Evolutionary conservation across 495 filamentous ascomycete genomes (phyloP).

Genomic region (Penicillium desertorum): DNA sequence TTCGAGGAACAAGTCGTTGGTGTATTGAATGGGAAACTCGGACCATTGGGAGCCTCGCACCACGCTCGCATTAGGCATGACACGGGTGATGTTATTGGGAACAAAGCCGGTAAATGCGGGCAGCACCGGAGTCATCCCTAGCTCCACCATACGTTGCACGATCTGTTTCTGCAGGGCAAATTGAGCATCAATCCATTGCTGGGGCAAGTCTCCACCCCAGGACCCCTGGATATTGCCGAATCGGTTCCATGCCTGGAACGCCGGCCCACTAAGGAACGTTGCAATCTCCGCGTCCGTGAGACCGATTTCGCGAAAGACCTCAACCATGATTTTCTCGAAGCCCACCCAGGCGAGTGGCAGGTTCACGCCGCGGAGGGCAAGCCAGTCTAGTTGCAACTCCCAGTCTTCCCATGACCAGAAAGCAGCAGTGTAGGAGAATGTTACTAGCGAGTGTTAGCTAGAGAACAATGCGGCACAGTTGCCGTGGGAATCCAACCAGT

Average conservation of each 20-base stretch:
- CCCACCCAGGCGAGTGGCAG: conserved; percentile 55
- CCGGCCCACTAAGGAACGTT: conserved; percentile 49
- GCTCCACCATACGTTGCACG: conserved; percentile 48
- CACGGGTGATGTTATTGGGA: conserved; percentile 38
- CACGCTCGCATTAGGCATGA: conserved; percentile 45
- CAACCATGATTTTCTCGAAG: conserved; percentile 50
- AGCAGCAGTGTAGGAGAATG: conserved; percentile 53
- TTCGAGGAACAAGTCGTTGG: conserved; percentile 52
- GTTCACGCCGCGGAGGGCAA: conserved; percentile 54
- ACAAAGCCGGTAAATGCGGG: conserved; percentile 53
- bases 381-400: conserved; percentile 56
- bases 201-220: conserved; percentile 46
- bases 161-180: conserved; percentile 51
- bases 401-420: conserved; percentile 58
- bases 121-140: conserved; percentile 55
- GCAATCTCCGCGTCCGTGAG: conserved; percentile 46
- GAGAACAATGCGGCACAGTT: background rate
- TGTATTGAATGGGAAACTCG: conserved; percentile 42
- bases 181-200: conserved; percentile 47
- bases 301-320: conserved; percentile 50
- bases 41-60: conserved; percentile 50
- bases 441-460: conserved; percentile 40
- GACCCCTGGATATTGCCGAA: conserved; percentile 57
- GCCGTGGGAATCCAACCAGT: conserved; percentile 38
- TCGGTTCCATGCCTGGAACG: conserved; percentile 57